A percentile compares a stretch with the other conserved stretches of the same genome.
phyloP scores from a whole-genome alignment of 176 grass and related monocot genomes.

The Cenchrus fungigraminus region DNA sequence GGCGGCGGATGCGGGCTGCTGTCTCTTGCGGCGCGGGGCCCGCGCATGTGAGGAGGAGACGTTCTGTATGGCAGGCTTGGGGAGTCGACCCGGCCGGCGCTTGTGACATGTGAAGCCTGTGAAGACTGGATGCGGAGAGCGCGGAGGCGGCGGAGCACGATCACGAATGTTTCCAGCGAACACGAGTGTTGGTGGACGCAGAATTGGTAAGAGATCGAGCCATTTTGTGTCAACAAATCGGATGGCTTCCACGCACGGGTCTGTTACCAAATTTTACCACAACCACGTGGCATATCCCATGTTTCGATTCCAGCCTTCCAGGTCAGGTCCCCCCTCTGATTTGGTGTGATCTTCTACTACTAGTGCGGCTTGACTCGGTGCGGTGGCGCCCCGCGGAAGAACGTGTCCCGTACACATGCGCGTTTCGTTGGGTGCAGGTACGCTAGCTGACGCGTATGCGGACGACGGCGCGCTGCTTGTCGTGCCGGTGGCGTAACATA shows the following conservation, averaged over 20 bases:
- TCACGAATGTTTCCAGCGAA: not conserved
- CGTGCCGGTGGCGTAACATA: not conserved
- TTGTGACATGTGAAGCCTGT: not conserved
- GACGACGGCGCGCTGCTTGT: not conserved
- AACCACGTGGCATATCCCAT: not conserved
- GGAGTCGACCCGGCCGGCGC: not conserved
- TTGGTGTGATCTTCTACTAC: conserved; percentile 1
- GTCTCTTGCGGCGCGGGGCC: conserved; percentile 19
- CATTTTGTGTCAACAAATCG: not conserved
- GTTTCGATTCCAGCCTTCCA: not conserved
- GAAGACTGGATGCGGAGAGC: not conserved
- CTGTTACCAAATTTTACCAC: not conserved
- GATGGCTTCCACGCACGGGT: not conserved
- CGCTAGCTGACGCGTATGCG: not conserved
- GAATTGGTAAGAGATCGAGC: not conserved
- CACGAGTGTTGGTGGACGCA: not conserved
- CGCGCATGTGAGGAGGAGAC: conserved; percentile 13
- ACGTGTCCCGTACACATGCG: not conserved
- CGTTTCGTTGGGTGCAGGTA: conserved; percentile 4
- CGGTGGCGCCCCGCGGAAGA: not conserved
- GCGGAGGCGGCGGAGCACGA: not conserved
- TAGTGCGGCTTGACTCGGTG: not conserved
- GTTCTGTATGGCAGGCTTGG: not conserved
- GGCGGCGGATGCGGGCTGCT: not conserved
- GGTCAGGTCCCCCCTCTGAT: not conserved